phyloP scores from a whole-genome alignment of 2,329 filamentous ascomycete species.

The Arachnomyces sp. region DNA sequence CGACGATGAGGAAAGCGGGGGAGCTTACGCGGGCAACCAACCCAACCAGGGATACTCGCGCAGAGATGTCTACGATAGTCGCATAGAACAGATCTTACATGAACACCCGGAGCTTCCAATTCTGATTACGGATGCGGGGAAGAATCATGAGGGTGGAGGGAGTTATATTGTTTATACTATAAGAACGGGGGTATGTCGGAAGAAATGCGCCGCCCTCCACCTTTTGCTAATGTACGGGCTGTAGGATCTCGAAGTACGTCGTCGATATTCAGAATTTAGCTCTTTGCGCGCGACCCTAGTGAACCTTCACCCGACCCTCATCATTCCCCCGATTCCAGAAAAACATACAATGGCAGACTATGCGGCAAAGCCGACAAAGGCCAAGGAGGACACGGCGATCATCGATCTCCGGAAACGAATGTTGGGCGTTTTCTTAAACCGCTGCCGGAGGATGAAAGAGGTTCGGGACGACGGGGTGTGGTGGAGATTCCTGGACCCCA shows the following conservation, averaged over 20 bases:
- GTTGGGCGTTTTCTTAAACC: constrained; percentile 89
- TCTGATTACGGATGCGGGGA: constrained; percentile 87
- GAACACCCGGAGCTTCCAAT: constrained; percentile 88
- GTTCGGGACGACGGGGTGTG: constrained; percentile 89
- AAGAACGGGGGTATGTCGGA: constrained; percentile 75
- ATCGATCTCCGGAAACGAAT: constrained; percentile 96
- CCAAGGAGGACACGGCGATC: constrained; percentile 93
- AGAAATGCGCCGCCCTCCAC: neutral
- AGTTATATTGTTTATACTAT: constrained; percentile 98
- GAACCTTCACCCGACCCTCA: constrained; percentile 84
- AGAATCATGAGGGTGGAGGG: constrained; percentile 84
- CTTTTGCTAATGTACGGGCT: constrained; percentile 7
- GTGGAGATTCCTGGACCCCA: constrained; percentile 96
- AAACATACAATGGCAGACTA: constrained; percentile 99
- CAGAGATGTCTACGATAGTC: constrained; percentile 83
- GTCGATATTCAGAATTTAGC: constrained; percentile 93
- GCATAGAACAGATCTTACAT: constrained; percentile 94
- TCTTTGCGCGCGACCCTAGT: constrained; percentile 83
- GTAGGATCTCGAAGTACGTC: constrained; percentile 87
- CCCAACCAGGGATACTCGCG: constrained; percentile 42
- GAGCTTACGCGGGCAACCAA: constrained; percentile 42
- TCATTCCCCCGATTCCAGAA: constrained; percentile 94
- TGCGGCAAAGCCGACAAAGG: constrained; percentile 92
- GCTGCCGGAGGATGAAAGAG: constrained; percentile 86
- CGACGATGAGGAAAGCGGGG: constrained; percentile 43